phyloP scores from a whole-genome alignment of 257 asterid genomes.

The Knoxia roxburghii region DNA sequence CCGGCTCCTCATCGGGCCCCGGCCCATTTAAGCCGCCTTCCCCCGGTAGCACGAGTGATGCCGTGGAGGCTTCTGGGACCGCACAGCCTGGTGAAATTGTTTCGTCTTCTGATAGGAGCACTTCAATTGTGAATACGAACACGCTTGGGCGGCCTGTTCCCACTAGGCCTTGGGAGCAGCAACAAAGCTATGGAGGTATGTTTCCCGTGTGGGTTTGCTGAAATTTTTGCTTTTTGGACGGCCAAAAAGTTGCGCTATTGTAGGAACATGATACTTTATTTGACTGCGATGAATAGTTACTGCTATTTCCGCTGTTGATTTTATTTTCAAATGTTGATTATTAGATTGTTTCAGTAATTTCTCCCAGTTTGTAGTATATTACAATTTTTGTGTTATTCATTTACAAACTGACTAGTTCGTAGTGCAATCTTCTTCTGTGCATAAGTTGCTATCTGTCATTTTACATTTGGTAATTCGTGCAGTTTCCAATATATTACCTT shows the following conservation, averaged over 20 bases:
- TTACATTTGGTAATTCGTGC: neutral
- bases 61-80: constrained; percentile 90
- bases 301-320: too few relatives aligned
- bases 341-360: neutral
- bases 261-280: neutral
- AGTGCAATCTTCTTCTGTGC: neutral
- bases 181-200: constrained; percentile 72
- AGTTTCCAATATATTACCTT: neutral
- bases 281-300: neutral
- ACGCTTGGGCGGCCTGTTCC: constrained; percentile 79
- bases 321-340: neutral
- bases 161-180: constrained; percentile 90
- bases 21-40: constrained; percentile 87
- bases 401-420: neutral
- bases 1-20: constrained; percentile 73
- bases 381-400: neutral
- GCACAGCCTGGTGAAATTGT: constrained; percentile 91
- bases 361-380: neutral
- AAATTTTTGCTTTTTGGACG: neutral
- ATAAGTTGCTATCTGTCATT: neutral
- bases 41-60: constrained; percentile 77
- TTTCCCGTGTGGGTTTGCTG: neutral
- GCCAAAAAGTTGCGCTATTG: neutral
- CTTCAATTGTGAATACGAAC: constrained; percentile 35
- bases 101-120: constrained; percentile 44